Evolutionary conservation across 441 rosid genomes (phyloP), one percentile per base, ranked within the genome.

Genomic region (Theobroma grandiflorum): DNA sequence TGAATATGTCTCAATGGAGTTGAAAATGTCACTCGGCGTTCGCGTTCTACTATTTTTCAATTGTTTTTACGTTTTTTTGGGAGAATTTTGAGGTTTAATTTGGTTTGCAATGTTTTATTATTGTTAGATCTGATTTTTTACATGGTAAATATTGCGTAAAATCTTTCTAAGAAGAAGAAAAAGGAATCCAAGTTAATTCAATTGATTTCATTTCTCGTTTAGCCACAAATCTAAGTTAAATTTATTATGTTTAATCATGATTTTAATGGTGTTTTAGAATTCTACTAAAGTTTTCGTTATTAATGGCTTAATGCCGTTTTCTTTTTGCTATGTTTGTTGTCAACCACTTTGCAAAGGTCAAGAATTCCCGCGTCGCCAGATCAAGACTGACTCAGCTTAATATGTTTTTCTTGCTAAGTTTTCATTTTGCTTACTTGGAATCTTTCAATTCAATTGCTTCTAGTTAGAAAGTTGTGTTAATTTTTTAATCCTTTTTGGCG

Each of bases 1-100:
- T 77, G 72, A 79, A 72, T 80, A 57, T 58, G 31, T 26, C 83
- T 8, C 14, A 63, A 69, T 59, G 62, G 74, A 18, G 67, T 47
- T 35, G 75, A 63, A 72, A 77, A 69, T 86, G 82, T 83, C 76
- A 52, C 52, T 20, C 53, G 42, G 35, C 65, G n/a, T 47, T 76
- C 43, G 20, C 8, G 33, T 0, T 53, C 43, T 22, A 0, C 20
- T 37, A 11, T 26, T 35, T 53, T 67, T 18, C 12, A 50, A 14
- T 33, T 12, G 3, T 9, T 57, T 82, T 1, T 45, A 38, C 5
- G 1, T 16, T 16, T 50, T 75, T 73, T 50, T 5, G 2, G 15
- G 42, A 15, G 50, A 47, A 26, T 18, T 57, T 72, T 31, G 37
- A 50, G 70, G 38, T 38, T 64, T 58, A 18, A 53, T 72, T 64